A percentile compares a stretch with the other conserved stretches of the same genome.
These are phyloP conservation scores for Flagelloscypha sp. DNA, from an alignment of 768 basidiomycete species.

Conservation along the genomic window DNA sequence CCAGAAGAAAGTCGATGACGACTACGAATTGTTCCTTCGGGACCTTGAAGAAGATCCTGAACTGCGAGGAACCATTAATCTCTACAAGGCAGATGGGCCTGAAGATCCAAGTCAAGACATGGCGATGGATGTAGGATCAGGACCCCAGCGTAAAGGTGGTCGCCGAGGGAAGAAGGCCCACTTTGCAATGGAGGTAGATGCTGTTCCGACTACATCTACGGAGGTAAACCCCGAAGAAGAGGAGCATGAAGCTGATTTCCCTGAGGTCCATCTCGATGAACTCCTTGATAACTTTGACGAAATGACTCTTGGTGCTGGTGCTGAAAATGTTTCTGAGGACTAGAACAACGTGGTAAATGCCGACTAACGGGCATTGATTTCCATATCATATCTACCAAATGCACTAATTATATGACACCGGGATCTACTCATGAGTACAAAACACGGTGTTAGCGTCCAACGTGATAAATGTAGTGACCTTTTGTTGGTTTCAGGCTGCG, in stretches of 20 bases:
- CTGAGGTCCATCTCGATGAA: conserved; percentile 77
- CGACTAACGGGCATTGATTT: too few species aligned
- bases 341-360: too few species aligned
- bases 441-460: too few species aligned
- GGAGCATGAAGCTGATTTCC: conserved; percentile 81
- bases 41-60: conserved; percentile 95
- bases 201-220: conserved; percentile 14
- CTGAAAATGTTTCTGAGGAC: too few species aligned
- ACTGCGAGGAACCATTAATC: conserved; percentile 75
- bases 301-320: conserved; percentile 60
- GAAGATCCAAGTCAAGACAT: conserved; percentile 48
- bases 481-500: too few species aligned
- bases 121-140: conserved; percentile 36
- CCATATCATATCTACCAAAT: too few species aligned
- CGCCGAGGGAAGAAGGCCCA: conserved; percentile 34
- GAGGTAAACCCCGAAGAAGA: conserved; percentile 34
- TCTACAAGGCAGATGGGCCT: conserved; percentile 57
- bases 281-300: conserved; percentile 88
- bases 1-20: conserved; percentile 87
- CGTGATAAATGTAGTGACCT: too few species aligned
- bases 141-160: conserved; percentile 22
- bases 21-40: conserved; percentile 92
- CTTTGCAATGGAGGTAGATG: conserved; percentile 67
- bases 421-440: too few species aligned
- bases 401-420: too few species aligned